Evolutionary conservation across 2,329 filamentous ascomycete genomes (phyloP), one percentile per base, ranked within the genome.

Genomic region (Hypoxylon rubiginosum): DNA sequence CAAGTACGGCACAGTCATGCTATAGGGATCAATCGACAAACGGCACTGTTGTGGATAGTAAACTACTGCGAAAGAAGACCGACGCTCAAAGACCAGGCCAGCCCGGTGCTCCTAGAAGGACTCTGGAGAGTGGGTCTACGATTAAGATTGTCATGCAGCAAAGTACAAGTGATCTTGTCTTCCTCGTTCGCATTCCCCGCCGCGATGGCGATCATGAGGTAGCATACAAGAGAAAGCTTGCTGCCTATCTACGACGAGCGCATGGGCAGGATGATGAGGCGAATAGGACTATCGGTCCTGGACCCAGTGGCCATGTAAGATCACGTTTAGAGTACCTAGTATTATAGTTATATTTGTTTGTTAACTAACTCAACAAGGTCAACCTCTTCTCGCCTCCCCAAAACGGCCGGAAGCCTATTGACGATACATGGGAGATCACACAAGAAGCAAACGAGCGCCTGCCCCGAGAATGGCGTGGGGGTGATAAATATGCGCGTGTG

Each of bases 21-120:
- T 98, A 11, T 91, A 97, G 78, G n/a, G 96, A 99, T 76, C 87
- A 90, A 76, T 98, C 96, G 0, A 97, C 94, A n/a, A 99, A 98
- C 74, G 96, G 96, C 28, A 98, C 96, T 3, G 84, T 93, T 64
- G 93, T 98, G 61, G 94, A 98, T 79, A 85, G 88, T 24, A 82
- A 84, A 17, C 82, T 93, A 36, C 84, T 99, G 15, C 80, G 84
- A 61, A 89, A 85, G 71, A 82, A 80, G 52, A 73, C 76, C 21
- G 80, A 81, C 51, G 71, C 77, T 24, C 70, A 78, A 58, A 61
- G 75, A 67, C 78, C 72, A 63, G 81, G 76, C 61, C 80, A 77
- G 41, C 66, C 56, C 45, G 71, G 66, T 48, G 75, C 76, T 36
- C 82, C 76, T 67, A 83, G 71, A 69, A 85, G 91, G 67, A 93